Evolutionary conservation across 202 grass and related monocot species (phyloP).

Genomic region (Bolboschoenoplectus hybrid): DNA sequence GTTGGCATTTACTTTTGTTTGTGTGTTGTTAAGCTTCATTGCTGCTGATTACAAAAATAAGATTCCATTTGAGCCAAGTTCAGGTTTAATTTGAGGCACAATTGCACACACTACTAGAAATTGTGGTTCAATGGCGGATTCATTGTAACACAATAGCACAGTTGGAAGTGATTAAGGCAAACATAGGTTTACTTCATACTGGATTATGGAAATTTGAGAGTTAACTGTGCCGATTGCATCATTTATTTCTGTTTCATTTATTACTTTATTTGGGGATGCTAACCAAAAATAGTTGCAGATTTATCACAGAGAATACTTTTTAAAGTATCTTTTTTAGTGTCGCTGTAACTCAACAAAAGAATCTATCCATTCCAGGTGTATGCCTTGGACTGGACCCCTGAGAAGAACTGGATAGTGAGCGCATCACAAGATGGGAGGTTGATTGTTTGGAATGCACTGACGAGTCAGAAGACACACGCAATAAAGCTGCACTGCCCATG

Average conservation of each 20-base stretch:
- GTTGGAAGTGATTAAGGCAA: not conserved
- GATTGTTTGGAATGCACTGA: constrained; percentile 99
- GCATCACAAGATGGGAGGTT: constrained; percentile 89
- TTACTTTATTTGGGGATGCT: constrained; percentile 5
- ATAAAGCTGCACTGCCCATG: constrained; percentile 95
- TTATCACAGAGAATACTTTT: not conserved
- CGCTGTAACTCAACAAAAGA: constrained; percentile 37
- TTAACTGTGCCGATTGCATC: not conserved
- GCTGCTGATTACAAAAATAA: not conserved
- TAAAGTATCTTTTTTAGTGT: not conserved
- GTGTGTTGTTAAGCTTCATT: not conserved
- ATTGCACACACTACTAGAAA: not conserved
- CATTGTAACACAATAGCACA: constrained; percentile 2
- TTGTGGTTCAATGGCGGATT: not conserved
- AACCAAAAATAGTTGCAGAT: not conserved
- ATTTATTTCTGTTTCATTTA: not conserved
- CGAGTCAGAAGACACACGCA: constrained; percentile 98
- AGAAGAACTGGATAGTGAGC: constrained; percentile 98
- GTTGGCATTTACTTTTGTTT: not conserved
- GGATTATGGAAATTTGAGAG: not conserved
- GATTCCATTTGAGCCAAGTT: constrained; percentile 3
- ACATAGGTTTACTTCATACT: not conserved
- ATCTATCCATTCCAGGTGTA: constrained; percentile 67
- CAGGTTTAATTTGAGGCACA: not conserved
- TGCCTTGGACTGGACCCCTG: constrained; percentile 96